phyloP scores from a whole-genome alignment of 108 stramenopile genomes.

The Cyclotella atomus region DNA sequence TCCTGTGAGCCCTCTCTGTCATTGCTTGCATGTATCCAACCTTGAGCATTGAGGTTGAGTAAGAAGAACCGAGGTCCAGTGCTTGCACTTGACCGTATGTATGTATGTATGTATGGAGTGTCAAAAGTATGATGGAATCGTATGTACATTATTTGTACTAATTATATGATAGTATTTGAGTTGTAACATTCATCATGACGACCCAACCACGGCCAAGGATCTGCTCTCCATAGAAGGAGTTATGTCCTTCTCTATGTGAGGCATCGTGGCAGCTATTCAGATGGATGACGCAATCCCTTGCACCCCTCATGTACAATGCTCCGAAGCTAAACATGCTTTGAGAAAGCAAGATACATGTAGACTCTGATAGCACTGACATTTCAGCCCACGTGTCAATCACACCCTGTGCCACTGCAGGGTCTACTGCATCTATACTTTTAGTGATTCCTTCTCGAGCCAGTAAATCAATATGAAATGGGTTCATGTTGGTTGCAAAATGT shows the following conservation, averaged over 20 bases:
- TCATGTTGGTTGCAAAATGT: not conserved
- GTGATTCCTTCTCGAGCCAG: not conserved
- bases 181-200: not conserved
- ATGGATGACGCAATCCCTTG: not conserved
- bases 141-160: not conserved
- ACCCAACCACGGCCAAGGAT: not conserved
- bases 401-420: not conserved
- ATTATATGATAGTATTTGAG: not conserved
- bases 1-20: too few species aligned
- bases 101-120: too few species aligned
- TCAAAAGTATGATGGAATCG: too few species aligned
- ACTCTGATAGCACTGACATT: not conserved
- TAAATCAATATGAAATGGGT: slow-evolving; percentile 4
- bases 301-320: not conserved
- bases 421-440: not conserved
- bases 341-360: not conserved
- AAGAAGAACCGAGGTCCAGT: too few species aligned
- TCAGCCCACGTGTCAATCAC: slow-evolving; percentile 5
- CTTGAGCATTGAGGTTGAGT: too few species aligned
- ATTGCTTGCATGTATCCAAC: too few species aligned
- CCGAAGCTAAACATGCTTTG: slow-evolving; percentile 11
- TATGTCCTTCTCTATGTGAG: not conserved
- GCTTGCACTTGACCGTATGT: too few species aligned
- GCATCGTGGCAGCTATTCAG: not conserved
- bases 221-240: not conserved